Evolutionary conservation across 2,329 filamentous ascomycete species (phyloP).

Genomic region (Blastomyces parvus): DNA sequence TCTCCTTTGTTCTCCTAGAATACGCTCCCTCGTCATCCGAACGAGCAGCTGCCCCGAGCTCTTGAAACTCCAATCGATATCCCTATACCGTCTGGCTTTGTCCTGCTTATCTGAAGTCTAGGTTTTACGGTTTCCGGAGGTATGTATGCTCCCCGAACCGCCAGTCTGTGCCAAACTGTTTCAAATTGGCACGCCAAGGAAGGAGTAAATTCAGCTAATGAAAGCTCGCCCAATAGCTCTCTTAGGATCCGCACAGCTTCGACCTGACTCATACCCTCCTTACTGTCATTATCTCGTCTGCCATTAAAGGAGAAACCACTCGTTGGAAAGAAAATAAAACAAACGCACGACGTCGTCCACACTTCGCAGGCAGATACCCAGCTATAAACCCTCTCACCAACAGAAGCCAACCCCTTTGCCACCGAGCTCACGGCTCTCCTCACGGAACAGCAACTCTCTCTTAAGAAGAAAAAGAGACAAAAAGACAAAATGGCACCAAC

Average conservation of each 20-base stretch:
- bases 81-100: background rate
- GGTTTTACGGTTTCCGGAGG: background rate
- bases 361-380: background rate
- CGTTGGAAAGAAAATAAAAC: background rate
- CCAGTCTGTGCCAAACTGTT: background rate
- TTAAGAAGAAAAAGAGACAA: background rate
- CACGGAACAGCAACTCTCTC: too few species aligned
- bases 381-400: background rate
- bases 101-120: background rate
- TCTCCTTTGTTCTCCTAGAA: background rate
- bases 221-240: background rate
- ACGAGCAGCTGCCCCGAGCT: background rate
- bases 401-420: background rate
- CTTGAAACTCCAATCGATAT: background rate
- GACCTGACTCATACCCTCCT: background rate
- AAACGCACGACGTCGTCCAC: background rate
- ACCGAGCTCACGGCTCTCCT: background rate
- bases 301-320: background rate
- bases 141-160: background rate
- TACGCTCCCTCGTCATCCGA: background rate
- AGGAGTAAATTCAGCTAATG: background rate
- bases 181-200: background rate
- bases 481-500: slow-evolving; percentile 27
- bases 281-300: slow-evolving; percentile 2
- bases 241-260: background rate